phyloP scores from a whole-genome alignment of 176 grass and related monocot species.

The Oryza meridionalis region DNA sequence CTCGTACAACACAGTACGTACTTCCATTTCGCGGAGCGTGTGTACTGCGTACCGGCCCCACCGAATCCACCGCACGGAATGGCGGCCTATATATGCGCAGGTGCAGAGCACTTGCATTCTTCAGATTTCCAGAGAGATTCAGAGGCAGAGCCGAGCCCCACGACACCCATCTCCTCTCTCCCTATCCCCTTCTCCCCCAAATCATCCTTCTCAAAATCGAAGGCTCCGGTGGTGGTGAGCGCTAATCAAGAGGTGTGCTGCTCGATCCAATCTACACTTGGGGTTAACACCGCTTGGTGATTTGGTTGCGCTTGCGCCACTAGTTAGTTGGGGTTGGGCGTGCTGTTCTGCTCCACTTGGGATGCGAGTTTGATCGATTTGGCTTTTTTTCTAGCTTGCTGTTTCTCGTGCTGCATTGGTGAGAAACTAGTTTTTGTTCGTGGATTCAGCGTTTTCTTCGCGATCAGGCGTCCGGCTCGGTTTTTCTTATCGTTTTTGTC shows the following conservation, averaged over 20 bases:
- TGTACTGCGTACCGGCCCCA: background rate
- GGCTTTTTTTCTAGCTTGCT: background rate
- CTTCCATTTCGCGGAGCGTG: no score
- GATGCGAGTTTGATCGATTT: background rate
- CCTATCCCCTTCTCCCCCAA: background rate
- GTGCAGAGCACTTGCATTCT: no score
- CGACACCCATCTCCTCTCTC: background rate
- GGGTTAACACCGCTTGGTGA: background rate
- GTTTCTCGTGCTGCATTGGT: background rate
- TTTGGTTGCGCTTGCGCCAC: background rate
- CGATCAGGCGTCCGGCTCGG: no score
- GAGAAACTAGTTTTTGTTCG: background rate
- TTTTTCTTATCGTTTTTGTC: no score
- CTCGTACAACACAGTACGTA: no score
- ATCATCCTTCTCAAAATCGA: background rate
- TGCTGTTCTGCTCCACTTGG: background rate
- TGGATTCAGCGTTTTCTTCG: no score
- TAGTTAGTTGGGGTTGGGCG: background rate
- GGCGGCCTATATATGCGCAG: conserved; percentile 14
- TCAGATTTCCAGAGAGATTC: background rate
- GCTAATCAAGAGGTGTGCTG: background rate
- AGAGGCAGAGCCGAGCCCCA: background rate
- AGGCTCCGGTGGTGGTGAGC: background rate
- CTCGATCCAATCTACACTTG: background rate
- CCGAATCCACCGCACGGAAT: background rate